Percentiles rank a stretch among this genome's conserved stretches.
Conservation (phyloP, 176 grass and related monocot species). For the Musa troglodytarum region DNA sequence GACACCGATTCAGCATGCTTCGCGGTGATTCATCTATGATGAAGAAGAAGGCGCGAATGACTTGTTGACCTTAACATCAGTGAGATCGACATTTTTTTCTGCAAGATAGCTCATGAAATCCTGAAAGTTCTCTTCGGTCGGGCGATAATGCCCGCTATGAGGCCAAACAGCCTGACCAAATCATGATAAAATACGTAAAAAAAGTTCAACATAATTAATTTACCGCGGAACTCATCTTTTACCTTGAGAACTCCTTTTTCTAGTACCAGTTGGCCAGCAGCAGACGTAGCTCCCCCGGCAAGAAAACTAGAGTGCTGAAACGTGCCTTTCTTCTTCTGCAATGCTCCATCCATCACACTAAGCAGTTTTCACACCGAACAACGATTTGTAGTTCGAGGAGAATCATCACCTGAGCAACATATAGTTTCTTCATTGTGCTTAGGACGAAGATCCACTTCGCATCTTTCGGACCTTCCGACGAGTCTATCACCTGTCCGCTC, state of each 20-base stretch:
- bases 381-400: not conserved
- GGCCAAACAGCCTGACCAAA: slow-evolving; percentile 44
- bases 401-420: slow-evolving; percentile 30
- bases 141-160: slow-evolving; percentile 66
- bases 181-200: not conserved
- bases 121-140: slow-evolving; percentile 55
- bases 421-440: slow-evolving; percentile 30
- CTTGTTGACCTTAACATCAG: slow-evolving; percentile 29
- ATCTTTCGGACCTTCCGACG: slow-evolving; percentile 20
- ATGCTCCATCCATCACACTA: not conserved
- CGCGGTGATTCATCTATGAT: not conserved
- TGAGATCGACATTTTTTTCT: slow-evolving; percentile 46
- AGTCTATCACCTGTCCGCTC: slow-evolving; percentile 8
- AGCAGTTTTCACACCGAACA: not conserved
- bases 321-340: slow-evolving; percentile 53
- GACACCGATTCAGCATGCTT: not conserved
- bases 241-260: slow-evolving; percentile 62
- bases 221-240: not conserved
- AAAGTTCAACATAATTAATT: not conserved
- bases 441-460: slow-evolving; percentile 41
- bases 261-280: slow-evolving; percentile 50
- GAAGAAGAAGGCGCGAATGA: not conserved
- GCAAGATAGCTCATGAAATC: slow-evolving; percentile 60
- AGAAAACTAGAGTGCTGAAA: slow-evolving; percentile 92
- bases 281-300: slow-evolving; percentile 62